Evolutionary conservation across 306 rosid genomes (phyloP).

Genomic region (Dicorynia guianensis): DNA sequence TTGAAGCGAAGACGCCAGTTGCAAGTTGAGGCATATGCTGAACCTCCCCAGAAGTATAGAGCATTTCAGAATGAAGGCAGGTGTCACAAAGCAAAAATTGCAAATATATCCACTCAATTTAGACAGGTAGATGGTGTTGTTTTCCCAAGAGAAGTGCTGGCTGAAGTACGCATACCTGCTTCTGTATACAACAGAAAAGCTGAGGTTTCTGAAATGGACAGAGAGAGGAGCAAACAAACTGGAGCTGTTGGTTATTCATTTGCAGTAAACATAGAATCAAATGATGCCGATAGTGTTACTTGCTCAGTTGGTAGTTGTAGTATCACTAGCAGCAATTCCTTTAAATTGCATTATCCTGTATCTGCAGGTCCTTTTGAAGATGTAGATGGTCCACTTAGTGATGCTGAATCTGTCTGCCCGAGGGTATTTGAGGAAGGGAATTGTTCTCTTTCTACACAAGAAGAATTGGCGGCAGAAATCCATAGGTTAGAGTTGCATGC

Average conservation of each 20-base stretch:
- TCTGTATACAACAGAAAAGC: slow-evolving; percentile 51
- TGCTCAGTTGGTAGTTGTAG: slow-evolving; percentile 97
- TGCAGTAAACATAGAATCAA: slow-evolving; percentile 55
- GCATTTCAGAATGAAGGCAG: slow-evolving; percentile 60
- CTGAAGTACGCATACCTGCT: slow-evolving; percentile 52
- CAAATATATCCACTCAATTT: slow-evolving; percentile 48
- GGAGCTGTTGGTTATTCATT: slow-evolving; percentile 57
- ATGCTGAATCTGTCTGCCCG: slow-evolving; percentile 71
- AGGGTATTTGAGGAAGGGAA: slow-evolving; percentile 57
- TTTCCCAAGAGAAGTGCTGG: slow-evolving; percentile 55
- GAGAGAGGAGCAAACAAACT: slow-evolving; percentile 56
- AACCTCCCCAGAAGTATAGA: slow-evolving; percentile 64
- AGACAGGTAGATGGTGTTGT: slow-evolving; percentile 55
- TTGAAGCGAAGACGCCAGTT: slow-evolving; percentile 66
- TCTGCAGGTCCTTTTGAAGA: slow-evolving; percentile 64
- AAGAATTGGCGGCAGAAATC: slow-evolving; percentile 73
- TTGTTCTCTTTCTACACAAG: slow-evolving; percentile 54
- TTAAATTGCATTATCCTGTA: slow-evolving; percentile 53
- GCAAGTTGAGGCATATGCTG: slow-evolving; percentile 60
- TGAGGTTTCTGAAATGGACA: slow-evolving; percentile 48
- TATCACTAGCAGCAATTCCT: slow-evolving; percentile 53
- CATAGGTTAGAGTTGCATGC: slow-evolving; percentile 97
- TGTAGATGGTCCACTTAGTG: slow-evolving; percentile 55
- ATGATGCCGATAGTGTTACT: slow-evolving; percentile 58
- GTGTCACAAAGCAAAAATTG: slow-evolving; percentile 52